Percentiles rank a stretch among this genome's conserved stretches.
Evolutionary conservation across 306 rosid species (phyloP).

Genomic region (Cicer arietinum): DNA sequence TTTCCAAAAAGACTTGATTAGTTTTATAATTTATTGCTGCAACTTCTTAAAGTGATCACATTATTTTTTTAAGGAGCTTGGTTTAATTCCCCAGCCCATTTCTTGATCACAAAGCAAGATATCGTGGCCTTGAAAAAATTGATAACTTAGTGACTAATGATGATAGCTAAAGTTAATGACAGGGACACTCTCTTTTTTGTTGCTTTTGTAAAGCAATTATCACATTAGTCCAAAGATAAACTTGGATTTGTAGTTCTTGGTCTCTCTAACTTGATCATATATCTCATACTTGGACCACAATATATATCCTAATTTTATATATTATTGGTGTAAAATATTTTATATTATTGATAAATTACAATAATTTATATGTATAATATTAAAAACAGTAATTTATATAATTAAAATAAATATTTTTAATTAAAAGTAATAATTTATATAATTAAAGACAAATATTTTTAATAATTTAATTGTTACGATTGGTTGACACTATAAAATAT

Average conservation of each 20-base stretch:
- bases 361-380: too few relatives aligned
- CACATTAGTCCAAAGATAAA: conserved; percentile 43
- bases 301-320: not conserved
- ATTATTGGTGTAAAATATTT: too few relatives aligned
- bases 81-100: conserved; percentile 14
- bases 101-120: conserved; percentile 43
- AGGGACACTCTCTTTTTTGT: conserved; percentile 51
- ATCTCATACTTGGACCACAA: conserved; percentile 39
- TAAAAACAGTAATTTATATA: too few relatives aligned
- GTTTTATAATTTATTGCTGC: too few relatives aligned
- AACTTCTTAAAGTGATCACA: conserved; percentile 43
- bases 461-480: too few relatives aligned
- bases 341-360: too few relatives aligned
- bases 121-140: conserved; percentile 34
- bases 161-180: conserved; percentile 57
- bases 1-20: too few relatives aligned
- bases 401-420: too few relatives aligned
- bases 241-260: conserved; percentile 36
- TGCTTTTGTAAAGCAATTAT: conserved; percentile 38
- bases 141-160: conserved; percentile 50
- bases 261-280: conserved; percentile 29
- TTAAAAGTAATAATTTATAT: too few relatives aligned
- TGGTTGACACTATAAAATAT: too few relatives aligned
- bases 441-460: too few relatives aligned
- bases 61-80: conserved; percentile 32